phyloP scores from a whole-genome alignment of 345 rosid species.

The Hibiscus tridactylites region DNA sequence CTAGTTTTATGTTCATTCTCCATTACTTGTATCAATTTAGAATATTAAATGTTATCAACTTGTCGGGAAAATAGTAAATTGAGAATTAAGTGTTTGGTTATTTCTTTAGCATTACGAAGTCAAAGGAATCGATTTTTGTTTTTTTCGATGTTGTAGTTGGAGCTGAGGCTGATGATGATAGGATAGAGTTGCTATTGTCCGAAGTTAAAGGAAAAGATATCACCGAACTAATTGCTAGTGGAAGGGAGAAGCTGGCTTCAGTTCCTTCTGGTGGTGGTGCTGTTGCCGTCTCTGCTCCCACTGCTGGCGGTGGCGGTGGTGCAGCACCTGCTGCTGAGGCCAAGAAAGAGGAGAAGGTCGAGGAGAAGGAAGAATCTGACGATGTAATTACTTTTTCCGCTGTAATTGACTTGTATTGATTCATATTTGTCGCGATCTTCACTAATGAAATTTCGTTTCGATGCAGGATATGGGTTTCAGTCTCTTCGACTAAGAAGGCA shows the following conservation, averaged over 20 bases:
- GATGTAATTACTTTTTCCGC: slow-evolving; percentile 28
- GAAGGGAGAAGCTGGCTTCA: slow-evolving; percentile 70
- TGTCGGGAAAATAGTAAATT: background rate
- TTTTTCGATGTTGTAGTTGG: slow-evolving; percentile 29
- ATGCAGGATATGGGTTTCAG: slow-evolving; percentile 85
- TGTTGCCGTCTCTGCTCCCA: slow-evolving; percentile 34
- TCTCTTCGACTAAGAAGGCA: slow-evolving; percentile 49
- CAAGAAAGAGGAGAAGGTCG: slow-evolving; percentile 66
- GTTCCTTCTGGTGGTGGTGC: slow-evolving; percentile 61
- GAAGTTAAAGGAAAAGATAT: slow-evolving; percentile 56
- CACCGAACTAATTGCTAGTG: slow-evolving; percentile 57
- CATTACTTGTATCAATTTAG: too few relatives aligned
- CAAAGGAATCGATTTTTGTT: background rate
- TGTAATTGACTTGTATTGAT: background rate
- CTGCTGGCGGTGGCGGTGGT: slow-evolving; percentile 31
- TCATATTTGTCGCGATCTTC: background rate
- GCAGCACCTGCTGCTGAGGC: slow-evolving; percentile 47
- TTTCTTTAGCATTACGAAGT: background rate
- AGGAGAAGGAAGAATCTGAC: slow-evolving; percentile 75
- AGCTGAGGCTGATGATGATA: slow-evolving; percentile 55
- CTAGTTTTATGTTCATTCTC: too few relatives aligned
- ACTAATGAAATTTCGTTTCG: background rate
- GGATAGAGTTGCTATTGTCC: slow-evolving; percentile 44
- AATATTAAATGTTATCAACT: too few relatives aligned
- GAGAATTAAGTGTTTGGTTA: background rate